Conservation (phyloP, 805 yeast genomes). For the Kuraishia ogatae region DNA sequence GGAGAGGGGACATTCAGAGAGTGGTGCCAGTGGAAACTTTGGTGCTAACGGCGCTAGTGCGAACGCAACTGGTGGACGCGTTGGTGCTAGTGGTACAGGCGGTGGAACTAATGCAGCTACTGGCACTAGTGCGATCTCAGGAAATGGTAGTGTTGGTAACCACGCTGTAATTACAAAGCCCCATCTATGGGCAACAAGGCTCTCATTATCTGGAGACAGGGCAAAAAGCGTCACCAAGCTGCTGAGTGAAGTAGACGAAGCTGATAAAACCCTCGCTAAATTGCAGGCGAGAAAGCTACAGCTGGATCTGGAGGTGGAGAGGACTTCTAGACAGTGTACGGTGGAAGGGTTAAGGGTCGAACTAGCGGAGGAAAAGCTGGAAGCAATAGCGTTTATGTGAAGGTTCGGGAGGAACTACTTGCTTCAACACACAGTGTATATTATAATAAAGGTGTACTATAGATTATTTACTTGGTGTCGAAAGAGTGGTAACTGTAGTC, state of each 20-base stretch:
- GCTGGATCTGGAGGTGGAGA: conserved; percentile 1
- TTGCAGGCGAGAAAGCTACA: not conserved
- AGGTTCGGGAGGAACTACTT: no score
- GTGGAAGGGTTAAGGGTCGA: conserved; percentile 27
- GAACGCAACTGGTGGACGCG: no score
- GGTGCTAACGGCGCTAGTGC: not conserved
- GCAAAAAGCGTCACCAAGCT: not conserved
- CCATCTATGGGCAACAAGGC: not conserved
- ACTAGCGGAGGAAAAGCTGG: conserved; percentile 38
- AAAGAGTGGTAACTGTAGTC: no score
- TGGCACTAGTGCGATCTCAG: no score
- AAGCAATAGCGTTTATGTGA: conserved; percentile 34
- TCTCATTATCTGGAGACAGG: not conserved
- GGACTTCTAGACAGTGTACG: conserved; percentile 14
- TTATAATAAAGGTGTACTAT: not conserved
- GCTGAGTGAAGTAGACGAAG: not conserved
- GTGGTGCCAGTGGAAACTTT: not conserved
- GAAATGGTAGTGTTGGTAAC: no score
- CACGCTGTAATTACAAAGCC: not conserved
- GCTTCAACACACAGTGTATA: no score
- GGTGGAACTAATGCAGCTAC: no score
- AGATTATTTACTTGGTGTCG: no score
- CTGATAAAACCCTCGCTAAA: not conserved
- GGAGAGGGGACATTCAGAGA: not conserved
- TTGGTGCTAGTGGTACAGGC: no score